Conservation (phyloP, 352 stramenopile species). For the Pythium dissimile region DNA sequence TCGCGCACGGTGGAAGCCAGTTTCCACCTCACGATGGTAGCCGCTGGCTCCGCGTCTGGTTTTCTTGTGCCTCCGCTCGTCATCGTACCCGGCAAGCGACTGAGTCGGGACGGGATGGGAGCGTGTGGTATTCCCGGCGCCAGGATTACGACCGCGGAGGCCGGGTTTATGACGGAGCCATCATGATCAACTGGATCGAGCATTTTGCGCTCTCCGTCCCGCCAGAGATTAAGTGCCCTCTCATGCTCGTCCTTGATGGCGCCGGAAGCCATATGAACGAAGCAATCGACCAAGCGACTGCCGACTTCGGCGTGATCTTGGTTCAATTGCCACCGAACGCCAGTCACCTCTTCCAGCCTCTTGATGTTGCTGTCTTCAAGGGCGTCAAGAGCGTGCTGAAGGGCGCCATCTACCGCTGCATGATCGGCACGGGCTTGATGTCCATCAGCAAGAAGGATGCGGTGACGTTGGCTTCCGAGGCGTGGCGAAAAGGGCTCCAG, state of each 20-base stretch:
- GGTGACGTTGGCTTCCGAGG: not conserved
- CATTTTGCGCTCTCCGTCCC: conserved; percentile 8
- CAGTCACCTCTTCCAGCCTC: conserved; percentile 14
- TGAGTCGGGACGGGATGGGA: conserved; percentile 2
- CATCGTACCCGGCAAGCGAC: conserved; percentile 11
- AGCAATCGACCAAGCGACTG: not conserved
- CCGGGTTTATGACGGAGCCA: conserved; percentile 2
- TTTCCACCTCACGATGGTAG: conserved; percentile 12
- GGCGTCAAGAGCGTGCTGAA: not conserved
- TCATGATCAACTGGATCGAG: conserved; percentile 3
- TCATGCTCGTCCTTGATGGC: conserved; percentile 12
- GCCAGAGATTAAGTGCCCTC: not conserved
- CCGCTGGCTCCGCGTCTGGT: not conserved
- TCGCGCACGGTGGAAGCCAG: conserved; percentile 4
- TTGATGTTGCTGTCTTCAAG: conserved; percentile 11
- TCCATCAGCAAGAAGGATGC: not conserved
- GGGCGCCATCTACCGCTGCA: not conserved
- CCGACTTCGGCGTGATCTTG: not conserved
- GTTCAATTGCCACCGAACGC: conserved; percentile 10
- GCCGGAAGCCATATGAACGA: conserved; percentile 3
- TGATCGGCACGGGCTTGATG: not conserved
- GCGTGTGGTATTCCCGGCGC: not conserved
- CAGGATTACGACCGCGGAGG: not conserved
- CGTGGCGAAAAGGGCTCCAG: not conserved
- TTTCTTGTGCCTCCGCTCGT: conserved; percentile 1